phyloP scores from a whole-genome alignment of 2,329 filamentous ascomycete genomes.

The Aspergillus calidoustus region DNA sequence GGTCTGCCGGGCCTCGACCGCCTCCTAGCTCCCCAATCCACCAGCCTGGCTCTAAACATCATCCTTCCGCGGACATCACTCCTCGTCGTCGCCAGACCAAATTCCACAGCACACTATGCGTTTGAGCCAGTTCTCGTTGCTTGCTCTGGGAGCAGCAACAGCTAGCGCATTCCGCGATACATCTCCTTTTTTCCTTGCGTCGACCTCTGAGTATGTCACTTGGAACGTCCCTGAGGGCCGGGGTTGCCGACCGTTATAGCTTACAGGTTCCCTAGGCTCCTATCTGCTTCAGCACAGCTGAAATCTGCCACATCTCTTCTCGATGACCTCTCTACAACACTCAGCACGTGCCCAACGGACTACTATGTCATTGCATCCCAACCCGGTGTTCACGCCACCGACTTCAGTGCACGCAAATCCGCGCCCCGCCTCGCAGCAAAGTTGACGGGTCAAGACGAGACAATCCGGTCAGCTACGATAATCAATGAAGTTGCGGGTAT shows the following conservation, averaged over 20 bases:
- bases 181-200: slow-evolving; percentile 87
- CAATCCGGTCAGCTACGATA: slow-evolving; percentile 56
- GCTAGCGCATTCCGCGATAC: slow-evolving; percentile 80
- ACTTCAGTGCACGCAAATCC: slow-evolving; percentile 62
- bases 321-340: slow-evolving; percentile 48
- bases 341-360: slow-evolving; percentile 72
- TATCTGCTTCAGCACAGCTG: slow-evolving; percentile 47
- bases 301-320: slow-evolving; percentile 50
- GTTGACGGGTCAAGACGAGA: slow-evolving; percentile 54
- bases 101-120: slow-evolving; percentile 44
- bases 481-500: slow-evolving; percentile 59
- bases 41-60: slow-evolving; percentile 36
- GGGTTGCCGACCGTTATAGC: slow-evolving; percentile 20
- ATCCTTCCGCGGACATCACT: slow-evolving; percentile 27
- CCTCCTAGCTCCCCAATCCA: slow-evolving; percentile 35
- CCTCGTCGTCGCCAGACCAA: slow-evolving; percentile 20
- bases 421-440: slow-evolving; percentile 60
- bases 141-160: slow-evolving; percentile 60
- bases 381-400: slow-evolving; percentile 71
- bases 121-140: slow-evolving; percentile 47
- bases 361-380: slow-evolving; percentile 80
- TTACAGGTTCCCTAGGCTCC: slow-evolving; percentile 40
- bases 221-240: slow-evolving; percentile 12
- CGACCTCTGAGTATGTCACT: slow-evolving; percentile 73
- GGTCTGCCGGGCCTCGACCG: slow-evolving; percentile 39